Conservation (phyloP, 1,284 basidiomycete genomes). For the Boletus smithii region DNA sequence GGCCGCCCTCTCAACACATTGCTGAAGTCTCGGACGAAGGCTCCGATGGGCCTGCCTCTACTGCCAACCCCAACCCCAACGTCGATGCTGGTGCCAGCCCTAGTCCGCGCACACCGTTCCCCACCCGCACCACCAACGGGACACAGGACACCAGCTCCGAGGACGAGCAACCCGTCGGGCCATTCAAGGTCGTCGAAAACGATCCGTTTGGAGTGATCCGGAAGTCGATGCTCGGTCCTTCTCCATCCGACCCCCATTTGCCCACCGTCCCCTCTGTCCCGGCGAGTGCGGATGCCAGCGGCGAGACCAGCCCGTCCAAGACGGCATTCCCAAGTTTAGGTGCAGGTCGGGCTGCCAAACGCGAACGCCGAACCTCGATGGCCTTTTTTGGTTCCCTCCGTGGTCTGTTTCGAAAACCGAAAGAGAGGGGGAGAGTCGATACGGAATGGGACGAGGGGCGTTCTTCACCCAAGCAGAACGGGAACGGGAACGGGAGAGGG, state of each 20-base stretch:
- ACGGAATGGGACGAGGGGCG: constrained; percentile 15
- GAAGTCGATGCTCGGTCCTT: constrained; percentile 9
- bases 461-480: not conserved
- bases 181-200: constrained; percentile 57
- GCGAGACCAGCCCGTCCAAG: not conserved
- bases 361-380: constrained; percentile 23
- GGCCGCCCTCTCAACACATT: constrained; percentile 41
- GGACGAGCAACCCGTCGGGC: constrained; percentile 32
- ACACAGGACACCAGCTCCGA: constrained; percentile 32
- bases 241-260: not conserved
- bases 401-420: constrained; percentile 27
- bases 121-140: not conserved
- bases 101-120: not conserved
- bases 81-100: not conserved
- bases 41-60: constrained; percentile 22
- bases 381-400: constrained; percentile 30
- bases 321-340: not conserved
- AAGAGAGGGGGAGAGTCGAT: constrained; percentile 3
- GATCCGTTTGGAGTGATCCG: constrained; percentile 42
- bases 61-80: constrained; percentile 19
- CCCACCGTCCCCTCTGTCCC: not conserved
- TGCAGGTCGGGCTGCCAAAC: too few relatives aligned
- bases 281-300: not conserved
- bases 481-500: not conserved
- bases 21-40: constrained; percentile 43